phyloP scores from a whole-genome alignment of 768 basidiomycete species.

The Lactarius hengduanensis region DNA sequence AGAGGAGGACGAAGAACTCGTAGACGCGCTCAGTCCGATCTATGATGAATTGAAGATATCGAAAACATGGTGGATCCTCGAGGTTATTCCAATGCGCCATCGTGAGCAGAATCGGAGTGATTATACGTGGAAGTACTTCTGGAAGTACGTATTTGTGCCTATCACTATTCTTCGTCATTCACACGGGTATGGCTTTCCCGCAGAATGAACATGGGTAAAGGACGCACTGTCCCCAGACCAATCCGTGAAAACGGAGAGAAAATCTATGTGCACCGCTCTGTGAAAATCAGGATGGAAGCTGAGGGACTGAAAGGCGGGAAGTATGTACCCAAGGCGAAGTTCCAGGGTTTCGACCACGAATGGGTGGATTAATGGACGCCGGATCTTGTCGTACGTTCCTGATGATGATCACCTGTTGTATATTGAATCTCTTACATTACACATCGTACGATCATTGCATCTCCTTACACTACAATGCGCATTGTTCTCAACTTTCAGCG shows the following conservation, averaged over 20 bases:
- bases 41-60: constrained; percentile 56
- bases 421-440: neutral
- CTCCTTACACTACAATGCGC: neutral
- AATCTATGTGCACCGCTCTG: constrained; percentile 12
- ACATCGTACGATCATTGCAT: neutral
- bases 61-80: constrained; percentile 65
- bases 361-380: constrained; percentile 31
- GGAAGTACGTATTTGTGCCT: constrained; percentile 7
- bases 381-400: neutral
- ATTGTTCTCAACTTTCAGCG: too few species aligned
- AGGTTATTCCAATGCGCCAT: constrained; percentile 39
- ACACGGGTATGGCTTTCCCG: neutral
- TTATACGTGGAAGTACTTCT: neutral
- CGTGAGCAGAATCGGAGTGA: neutral
- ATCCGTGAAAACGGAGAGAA: neutral
- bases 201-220: constrained; percentile 9
- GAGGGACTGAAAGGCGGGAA: constrained; percentile 31
- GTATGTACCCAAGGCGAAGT: constrained; percentile 37
- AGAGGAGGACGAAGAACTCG: constrained; percentile 63
- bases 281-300: constrained; percentile 20
- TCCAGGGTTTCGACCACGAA: constrained; percentile 19
- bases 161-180: neutral
- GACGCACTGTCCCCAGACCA: constrained; percentile 6
- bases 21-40: constrained; percentile 50
- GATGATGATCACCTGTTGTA: too few species aligned